Conservation (phyloP, 1,284 basidiomycete genomes). For the Exobasidium cylindrosporum region DNA sequence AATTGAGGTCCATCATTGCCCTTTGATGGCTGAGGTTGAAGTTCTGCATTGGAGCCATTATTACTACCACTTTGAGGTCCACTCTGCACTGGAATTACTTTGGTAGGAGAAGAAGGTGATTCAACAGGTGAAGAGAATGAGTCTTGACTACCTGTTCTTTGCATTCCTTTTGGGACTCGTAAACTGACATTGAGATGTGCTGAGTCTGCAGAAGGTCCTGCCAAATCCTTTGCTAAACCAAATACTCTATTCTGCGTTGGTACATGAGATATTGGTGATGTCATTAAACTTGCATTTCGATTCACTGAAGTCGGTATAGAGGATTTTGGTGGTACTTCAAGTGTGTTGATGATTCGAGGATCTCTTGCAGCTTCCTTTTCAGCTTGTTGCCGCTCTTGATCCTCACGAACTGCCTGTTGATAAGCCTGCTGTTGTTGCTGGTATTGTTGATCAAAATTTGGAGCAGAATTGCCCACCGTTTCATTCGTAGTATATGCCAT, state of each 20-base stretch:
- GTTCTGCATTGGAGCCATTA: neutral
- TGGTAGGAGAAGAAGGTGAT: neutral
- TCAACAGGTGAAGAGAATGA: neutral
- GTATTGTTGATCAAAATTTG: too few relatives aligned
- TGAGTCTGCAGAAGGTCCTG: slow-evolving; percentile 10
- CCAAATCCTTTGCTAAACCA: slow-evolving; percentile 8
- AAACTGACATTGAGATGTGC: neutral
- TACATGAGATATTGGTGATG: neutral
- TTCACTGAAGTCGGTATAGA: neutral
- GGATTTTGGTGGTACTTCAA: neutral
- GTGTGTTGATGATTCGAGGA: too few relatives aligned
- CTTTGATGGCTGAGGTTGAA: neutral
- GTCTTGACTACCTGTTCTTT: neutral
- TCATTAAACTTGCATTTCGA: too few relatives aligned
- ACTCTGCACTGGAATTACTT: neutral
- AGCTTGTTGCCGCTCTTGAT: too few relatives aligned
- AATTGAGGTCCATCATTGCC: slow-evolving; percentile 21
- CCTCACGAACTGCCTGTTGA: too few relatives aligned
- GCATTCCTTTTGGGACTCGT: neutral
- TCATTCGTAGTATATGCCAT: too few relatives aligned
- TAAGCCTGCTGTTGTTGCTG: too few relatives aligned
- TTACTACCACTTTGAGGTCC: neutral
- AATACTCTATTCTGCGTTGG: slow-evolving; percentile 8
- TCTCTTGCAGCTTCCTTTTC: too few relatives aligned
- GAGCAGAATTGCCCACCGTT: too few relatives aligned